Conservation (phyloP, 2,329 filamentous ascomycete genomes). For the Mariannaea sp. region DNA sequence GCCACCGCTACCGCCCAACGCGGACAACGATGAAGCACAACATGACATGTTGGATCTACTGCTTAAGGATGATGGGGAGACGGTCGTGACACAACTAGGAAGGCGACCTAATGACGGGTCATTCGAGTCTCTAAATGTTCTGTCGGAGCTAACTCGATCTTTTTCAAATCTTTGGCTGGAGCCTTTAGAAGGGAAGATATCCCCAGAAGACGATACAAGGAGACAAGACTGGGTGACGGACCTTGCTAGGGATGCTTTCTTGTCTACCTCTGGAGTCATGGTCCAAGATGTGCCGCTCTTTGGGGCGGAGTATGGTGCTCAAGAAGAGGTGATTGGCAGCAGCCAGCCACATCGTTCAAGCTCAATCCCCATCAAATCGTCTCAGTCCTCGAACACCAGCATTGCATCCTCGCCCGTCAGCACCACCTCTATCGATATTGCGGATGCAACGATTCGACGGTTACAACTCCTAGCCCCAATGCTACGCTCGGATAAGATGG, state of each 20-base stretch:
- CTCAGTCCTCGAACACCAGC: conserved; percentile 27
- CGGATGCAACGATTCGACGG: conserved; percentile 42
- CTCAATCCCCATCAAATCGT: conserved; percentile 33
- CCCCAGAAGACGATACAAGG: conserved; percentile 31
- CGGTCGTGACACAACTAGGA: conserved; percentile 40
- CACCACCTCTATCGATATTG: conserved; percentile 12
- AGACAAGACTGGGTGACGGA: conserved; percentile 40
- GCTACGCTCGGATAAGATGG: conserved; percentile 35
- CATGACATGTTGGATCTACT: conserved; percentile 39
- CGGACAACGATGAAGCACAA: conserved; percentile 33
- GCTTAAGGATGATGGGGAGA: conserved; percentile 33
- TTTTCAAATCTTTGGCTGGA: conserved; percentile 43
- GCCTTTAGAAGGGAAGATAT: conserved; percentile 30
- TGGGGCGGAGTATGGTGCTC: conserved; percentile 28
- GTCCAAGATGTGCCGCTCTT: conserved; percentile 42
- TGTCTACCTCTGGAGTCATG: conserved; percentile 44
- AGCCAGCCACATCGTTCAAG: conserved; percentile 19
- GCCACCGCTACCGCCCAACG: conserved; percentile 1
- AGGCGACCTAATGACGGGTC: conserved; percentile 32
- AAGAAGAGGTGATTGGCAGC: conserved; percentile 10
- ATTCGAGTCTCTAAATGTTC: conserved; percentile 31
- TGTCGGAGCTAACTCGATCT: conserved; percentile 37
- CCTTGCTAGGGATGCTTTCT: conserved; percentile 42
- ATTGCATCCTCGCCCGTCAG: conserved; percentile 33
- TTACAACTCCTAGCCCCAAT: conserved; percentile 43